Evolutionary conservation across 768 basidiomycete genomes (phyloP), one percentile per base, ranked within the genome.

Genomic region (Podaxis carcinomalis): DNA sequence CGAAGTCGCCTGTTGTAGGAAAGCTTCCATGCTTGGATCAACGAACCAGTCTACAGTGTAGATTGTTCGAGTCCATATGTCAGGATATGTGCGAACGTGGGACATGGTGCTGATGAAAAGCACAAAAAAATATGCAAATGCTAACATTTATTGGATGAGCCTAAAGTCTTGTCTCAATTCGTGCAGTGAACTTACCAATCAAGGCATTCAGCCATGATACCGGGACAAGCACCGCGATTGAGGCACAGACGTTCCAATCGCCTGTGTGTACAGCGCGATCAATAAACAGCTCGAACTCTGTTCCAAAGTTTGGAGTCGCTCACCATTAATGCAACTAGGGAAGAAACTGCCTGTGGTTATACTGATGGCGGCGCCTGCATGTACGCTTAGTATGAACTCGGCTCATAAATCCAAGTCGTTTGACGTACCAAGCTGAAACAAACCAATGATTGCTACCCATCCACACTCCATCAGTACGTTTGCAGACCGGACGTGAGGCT

Each of bases 41-140:
- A 46, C 68, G 67, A 87, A 90, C 89, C 89, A 90, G 14, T 79
- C 77, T 19, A 88, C 74, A 13, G 74, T 68, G 62, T 81, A 80
- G 36, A 89, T 70, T 9, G 80, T 76, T 44, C 73, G 74, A 28
- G 53, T 70, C 87, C 87, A 90, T 57, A 90, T 73, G 47, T 73
- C 71, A 7, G 80, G 76, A 63, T 81, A 68, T 9, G 66, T 64
- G 52, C 66, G 65, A 25, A 71, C 68, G 64, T 90, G 87, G 2
- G 77, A 67, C 65, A 81, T 69, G 21, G 79, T 68, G 57, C 77
- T 69, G 59, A 82, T 71, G 66, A 80, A 75, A 25, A 90, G 73
- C 3, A 76, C 67, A 64, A 89, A 74, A 66, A 84, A 85, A 65
- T 90, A 88, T 9, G 76, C 67, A 9, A 85, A 66, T 27, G 65